Conservation (phyloP, 1,284 basidiomycete species). For the Peniophora sp. region DNA sequence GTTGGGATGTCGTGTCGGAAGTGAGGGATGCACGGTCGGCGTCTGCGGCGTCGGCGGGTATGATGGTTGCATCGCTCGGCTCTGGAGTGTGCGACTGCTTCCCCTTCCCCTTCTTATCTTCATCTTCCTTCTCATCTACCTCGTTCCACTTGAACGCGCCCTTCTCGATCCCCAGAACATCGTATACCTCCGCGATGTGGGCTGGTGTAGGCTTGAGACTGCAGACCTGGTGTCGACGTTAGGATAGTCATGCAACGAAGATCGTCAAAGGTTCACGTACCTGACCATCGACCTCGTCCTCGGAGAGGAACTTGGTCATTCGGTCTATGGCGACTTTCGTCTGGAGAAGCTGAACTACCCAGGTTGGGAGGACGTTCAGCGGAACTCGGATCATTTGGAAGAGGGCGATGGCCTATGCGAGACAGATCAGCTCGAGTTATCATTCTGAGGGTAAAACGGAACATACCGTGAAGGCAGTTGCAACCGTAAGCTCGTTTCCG, state of each 20-base stretch:
- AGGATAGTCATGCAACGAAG: no score
- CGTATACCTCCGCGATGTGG: constrained; percentile 11
- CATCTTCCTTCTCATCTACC: constrained; percentile 31
- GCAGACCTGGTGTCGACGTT: no score
- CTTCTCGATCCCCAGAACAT: constrained; percentile 54
- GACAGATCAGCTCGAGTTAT: no score
- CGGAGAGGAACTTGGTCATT: constrained; percentile 73
- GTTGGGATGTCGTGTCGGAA: constrained; percentile 24
- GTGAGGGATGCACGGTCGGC: neutral
- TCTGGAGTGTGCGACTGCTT: constrained; percentile 17
- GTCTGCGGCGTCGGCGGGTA: constrained; percentile 10
- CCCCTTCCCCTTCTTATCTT: constrained; percentile 8
- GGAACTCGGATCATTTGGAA: constrained; percentile 70
- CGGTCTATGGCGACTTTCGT: constrained; percentile 73
- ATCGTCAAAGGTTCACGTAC: no score
- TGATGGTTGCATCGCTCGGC: constrained; percentile 13
- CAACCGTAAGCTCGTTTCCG: constrained; percentile 60
- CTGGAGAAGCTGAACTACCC: constrained; percentile 60
- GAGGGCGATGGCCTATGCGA: constrained; percentile 51
- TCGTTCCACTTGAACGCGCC: constrained; percentile 72
- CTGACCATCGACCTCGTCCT: constrained; percentile 59
- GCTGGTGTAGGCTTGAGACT: no score
- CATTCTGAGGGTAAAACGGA: constrained; percentile 2
- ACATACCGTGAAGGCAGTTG: constrained; percentile 64
- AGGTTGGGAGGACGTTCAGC: constrained; percentile 62